A percentile compares a stretch with the other conserved stretches of the same genome.
These are phyloP conservation scores for Takakia lepidozioides DNA, from an alignment of 225 moss, liverwort and hornwort genomes.

Conservation along the genomic window DNA sequence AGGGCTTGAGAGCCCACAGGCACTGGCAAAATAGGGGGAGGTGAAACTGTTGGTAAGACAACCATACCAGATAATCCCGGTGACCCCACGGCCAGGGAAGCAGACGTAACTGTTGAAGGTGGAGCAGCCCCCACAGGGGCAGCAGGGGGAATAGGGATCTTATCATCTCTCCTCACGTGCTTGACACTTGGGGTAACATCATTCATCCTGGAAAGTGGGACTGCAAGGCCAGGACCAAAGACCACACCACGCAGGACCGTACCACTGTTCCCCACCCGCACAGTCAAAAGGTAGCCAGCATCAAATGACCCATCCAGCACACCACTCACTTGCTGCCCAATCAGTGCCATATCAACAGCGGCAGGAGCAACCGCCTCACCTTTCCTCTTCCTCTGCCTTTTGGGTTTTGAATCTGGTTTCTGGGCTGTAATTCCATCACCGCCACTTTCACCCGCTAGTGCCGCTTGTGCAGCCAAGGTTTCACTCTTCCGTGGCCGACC, in stretches of 20 bases:
- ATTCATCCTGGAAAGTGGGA: slow-evolving; percentile 52
- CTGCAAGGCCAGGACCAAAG: slow-evolving; percentile 72
- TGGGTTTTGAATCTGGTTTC: slow-evolving; percentile 39
- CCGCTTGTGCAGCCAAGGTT: slow-evolving; percentile 24
- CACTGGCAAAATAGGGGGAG: slow-evolving; percentile 2
- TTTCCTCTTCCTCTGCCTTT: slow-evolving; percentile 76
- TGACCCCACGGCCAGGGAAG: no score
- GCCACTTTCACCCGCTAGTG: slow-evolving; percentile 28
- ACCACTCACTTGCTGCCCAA: no score
- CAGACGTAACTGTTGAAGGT: slow-evolving; percentile 11
- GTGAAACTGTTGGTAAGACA: slow-evolving; percentile 4
- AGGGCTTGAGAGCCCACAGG: slow-evolving; percentile 37
- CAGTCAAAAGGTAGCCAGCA: slow-evolving; percentile 83
- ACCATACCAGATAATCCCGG: no score
- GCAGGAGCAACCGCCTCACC: slow-evolving; percentile 18
- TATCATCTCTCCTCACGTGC: slow-evolving; percentile 69
- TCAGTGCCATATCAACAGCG: slow-evolving; percentile 57
- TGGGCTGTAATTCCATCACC: slow-evolving; percentile 11
- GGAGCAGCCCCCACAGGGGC: slow-evolving; percentile 20
- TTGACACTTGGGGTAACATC: slow-evolving; percentile 80
- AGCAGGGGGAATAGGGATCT: slow-evolving; percentile 16
- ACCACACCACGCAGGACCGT: slow-evolving; percentile 77
- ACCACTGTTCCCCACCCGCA: slow-evolving; percentile 63
- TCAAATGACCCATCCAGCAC: slow-evolving; percentile 88
- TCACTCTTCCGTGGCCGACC: slow-evolving; percentile 82